A percentile compares a stretch with the other conserved stretches of the same genome.
Evolutionary conservation across 805 yeast genomes (phyloP).

Genomic region (Kazachstania martiniae): DNA sequence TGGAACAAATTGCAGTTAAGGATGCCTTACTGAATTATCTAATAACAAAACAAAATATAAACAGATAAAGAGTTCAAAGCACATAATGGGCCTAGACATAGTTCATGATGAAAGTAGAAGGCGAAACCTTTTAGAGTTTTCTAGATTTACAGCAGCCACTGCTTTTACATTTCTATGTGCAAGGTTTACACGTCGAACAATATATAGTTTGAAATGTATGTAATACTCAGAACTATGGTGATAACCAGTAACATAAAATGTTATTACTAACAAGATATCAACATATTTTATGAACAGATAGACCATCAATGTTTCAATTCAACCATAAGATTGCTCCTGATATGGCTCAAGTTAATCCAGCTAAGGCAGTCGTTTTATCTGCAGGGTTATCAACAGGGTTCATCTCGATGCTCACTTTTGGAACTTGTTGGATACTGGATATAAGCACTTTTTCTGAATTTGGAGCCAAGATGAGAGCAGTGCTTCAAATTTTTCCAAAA

Average conservation of each 20-base stretch:
- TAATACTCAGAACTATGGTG: slow-evolving; percentile 1
- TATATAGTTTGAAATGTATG: slow-evolving; percentile 56
- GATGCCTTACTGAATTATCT: too few species aligned
- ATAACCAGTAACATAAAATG: not conserved
- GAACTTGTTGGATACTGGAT: slow-evolving; percentile 72
- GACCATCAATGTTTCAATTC: slow-evolving; percentile 70
- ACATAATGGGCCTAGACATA: too few species aligned
- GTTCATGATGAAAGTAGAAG: too few species aligned
- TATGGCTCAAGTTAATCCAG: slow-evolving; percentile 72
- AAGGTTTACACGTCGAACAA: slow-evolving; percentile 64
- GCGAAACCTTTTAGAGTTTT: too few species aligned
- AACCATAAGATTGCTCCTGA: slow-evolving; percentile 54
- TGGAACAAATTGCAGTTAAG: too few species aligned
- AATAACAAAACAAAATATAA: too few species aligned
- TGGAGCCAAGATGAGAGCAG: not conserved
- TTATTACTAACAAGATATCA: slow-evolving; percentile 8
- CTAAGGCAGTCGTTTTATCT: slow-evolving; percentile 75
- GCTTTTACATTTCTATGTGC: slow-evolving; percentile 62
- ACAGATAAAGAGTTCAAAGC: too few species aligned
- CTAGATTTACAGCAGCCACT: too few species aligned
- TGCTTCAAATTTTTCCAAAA: too few species aligned
- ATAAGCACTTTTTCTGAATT: slow-evolving; percentile 61
- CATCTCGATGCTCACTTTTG: slow-evolving; percentile 60
- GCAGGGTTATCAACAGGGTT: slow-evolving; percentile 64
- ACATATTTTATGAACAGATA: slow-evolving; percentile 27